Base-by-base conservation (phyloP, 768 basidiomycete species). In the Pulveroboletus ravenelii region DNA sequence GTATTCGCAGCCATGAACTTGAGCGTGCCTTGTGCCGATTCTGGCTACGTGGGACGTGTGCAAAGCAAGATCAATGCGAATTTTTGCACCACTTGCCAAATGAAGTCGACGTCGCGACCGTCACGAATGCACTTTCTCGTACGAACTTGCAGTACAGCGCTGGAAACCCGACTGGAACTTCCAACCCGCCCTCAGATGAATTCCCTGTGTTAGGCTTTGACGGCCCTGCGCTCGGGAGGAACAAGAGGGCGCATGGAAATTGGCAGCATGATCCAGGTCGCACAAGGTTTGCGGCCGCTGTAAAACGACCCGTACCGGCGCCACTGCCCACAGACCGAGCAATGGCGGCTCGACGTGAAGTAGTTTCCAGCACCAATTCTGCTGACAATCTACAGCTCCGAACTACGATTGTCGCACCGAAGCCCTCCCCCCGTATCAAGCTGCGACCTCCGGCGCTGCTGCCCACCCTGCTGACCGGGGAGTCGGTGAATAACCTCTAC, bases 31-130 rank as follows among this genome's bases (percentile, higher is more conserved):
- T 97, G 18, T 93, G 89, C 71, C 87, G 96, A 32, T 99, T 99
- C 74, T 99, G 96, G 96, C 78, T 99, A 29, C 82, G 94, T 45
- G 95, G 95, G 6, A 93, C 93, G 40, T 99, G 96, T 63, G 91
- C 94, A 29, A 99, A 99, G 68, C 89, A 93, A 48, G 93, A 95
- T 50, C 82, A 79, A 56, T 98, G 94, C 80, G 96, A 97, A 71
- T 98, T 98, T 70, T 70, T 96, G 63, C 94, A 96, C 64, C 89
- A 90, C 65, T 73, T 94, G 5, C 92, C 91, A 6, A 84, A 88
- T 58, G 87, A 93, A 56, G 84, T 88, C 36, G 93, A 96, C 62
- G 78, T 92, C 34, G 67, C 82, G 38, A 76, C 79, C 51, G 73
- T 93, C 48, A 82, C 80, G 53, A 74, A 78, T 34, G 84, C 82